Conservation (phyloP, 1,284 basidiomycete genomes). For the Vanrija pseudolonga region DNA sequence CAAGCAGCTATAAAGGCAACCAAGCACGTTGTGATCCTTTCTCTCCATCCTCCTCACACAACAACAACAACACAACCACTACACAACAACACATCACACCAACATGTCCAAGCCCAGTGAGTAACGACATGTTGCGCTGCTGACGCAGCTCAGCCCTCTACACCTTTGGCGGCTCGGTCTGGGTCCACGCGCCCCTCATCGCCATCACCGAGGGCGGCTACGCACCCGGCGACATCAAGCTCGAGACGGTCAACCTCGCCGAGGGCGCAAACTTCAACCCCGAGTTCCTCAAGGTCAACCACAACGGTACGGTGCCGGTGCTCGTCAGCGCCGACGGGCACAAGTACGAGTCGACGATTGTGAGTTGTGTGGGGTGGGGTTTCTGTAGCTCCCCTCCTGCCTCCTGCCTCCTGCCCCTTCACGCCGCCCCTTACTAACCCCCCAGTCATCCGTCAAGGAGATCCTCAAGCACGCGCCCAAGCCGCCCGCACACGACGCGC, state of each 20-base stretch:
- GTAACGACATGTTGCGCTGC: background rate
- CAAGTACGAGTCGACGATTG: background rate
- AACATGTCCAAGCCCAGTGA: background rate
- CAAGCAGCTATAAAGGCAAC: too few relatives aligned
- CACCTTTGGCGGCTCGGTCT: conserved; percentile 38
- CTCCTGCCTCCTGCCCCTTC: background rate
- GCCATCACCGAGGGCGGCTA: conserved; percentile 40
- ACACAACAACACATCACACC: background rate
- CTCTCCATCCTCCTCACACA: too few relatives aligned
- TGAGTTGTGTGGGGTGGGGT: background rate
- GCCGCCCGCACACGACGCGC: conserved; percentile 38
- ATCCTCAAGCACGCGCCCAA: conserved; percentile 54
- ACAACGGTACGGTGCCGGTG: conserved; percentile 58
- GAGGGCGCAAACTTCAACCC: conserved; percentile 61
- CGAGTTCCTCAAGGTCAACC: conserved; percentile 58
- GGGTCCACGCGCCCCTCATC: conserved; percentile 44
- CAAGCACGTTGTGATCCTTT: too few relatives aligned
- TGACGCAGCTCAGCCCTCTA: conserved; percentile 21
- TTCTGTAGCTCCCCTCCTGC: too few relatives aligned
- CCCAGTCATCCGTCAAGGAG: conserved; percentile 48
- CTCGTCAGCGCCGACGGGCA: conserved; percentile 52
- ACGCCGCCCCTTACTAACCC: background rate
- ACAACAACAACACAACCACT: too few relatives aligned
- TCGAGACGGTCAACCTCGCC: conserved; percentile 31
- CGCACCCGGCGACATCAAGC: conserved; percentile 30